Conservation (phyloP, 306 rosid species). For the Begonia loranthoides region DNA sequence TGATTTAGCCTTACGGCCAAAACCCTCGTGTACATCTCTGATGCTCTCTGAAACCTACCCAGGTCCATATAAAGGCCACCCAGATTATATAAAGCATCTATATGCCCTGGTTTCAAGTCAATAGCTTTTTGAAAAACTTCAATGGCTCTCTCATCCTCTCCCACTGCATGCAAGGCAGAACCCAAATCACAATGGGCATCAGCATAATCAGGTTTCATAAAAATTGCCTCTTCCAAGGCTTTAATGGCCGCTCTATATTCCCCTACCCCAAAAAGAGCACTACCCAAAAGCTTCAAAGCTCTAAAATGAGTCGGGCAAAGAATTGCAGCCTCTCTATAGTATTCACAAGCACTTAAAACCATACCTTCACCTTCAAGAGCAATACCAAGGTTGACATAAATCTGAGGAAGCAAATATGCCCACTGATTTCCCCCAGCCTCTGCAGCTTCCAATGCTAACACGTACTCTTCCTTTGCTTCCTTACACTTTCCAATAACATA, state of each 20-base stretch:
- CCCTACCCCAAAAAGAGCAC: slow-evolving; percentile 97
- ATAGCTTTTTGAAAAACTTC: slow-evolving; percentile 96
- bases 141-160: slow-evolving; percentile 90
- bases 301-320: slow-evolving; percentile 94
- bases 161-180: slow-evolving; percentile 90
- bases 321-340: slow-evolving; percentile 96
- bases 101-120: slow-evolving; percentile 89
- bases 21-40: slow-evolving; percentile 96
- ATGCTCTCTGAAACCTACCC: slow-evolving; percentile 91
- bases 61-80: slow-evolving; percentile 96
- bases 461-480: slow-evolving; percentile 82
- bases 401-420: slow-evolving; percentile 94
- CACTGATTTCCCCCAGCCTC: slow-evolving; percentile 95
- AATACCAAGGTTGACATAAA: slow-evolving; percentile 90
- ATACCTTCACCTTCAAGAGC: slow-evolving; percentile 97
- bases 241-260: slow-evolving; percentile 92
- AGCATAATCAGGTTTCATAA: slow-evolving; percentile 88
- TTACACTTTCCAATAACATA: slow-evolving; percentile 58
- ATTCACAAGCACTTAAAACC: slow-evolving; percentile 99
- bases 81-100: slow-evolving; percentile 86
- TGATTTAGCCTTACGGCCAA: slow-evolving; percentile 92
- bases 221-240: slow-evolving; percentile 90
- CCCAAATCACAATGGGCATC: slow-evolving; percentile 98
- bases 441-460: slow-evolving; percentile 82
- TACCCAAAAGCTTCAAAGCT: slow-evolving; percentile 92